Base-by-base conservation (phyloP, 2,329 filamentous ascomycete genomes). In the Trichoderma hamatum region DNA sequence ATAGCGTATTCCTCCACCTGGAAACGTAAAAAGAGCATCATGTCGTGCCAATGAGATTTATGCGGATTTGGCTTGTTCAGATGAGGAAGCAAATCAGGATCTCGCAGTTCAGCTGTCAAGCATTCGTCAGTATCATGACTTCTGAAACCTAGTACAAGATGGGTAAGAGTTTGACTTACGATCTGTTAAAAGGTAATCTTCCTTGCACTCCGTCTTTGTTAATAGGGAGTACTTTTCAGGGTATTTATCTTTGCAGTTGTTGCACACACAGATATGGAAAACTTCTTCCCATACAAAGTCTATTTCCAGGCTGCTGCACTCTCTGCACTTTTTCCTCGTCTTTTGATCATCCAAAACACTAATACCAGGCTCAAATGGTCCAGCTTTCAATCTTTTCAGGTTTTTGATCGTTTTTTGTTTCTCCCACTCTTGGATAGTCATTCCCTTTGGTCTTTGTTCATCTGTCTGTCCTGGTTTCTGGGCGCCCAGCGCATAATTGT, bases 1-100 rank as follows among this genome's bases (percentile, higher is more conserved):
- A 98, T 90, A 0, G 95, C 96, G 77, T 97, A 97, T 68, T 94
- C 93, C 77, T 99, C 96, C 2, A 99, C 92, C 77, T 99, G 96
- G 70, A 89, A 96, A 0, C 96, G 91, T 26, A 99, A 84, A 78
- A 96, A 99, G 2, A 99, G 86, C 90, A 97, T 97, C 96, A 99
- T 99, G 83, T 97, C 93, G 79, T 97, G 94, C 93, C 94, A 99
- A 69, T 94, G 94, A 0, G 92, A 89, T 78, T 97, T 97, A 81
- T 97, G 96, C 0, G 96, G 96, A 75, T 99, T 99, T 1, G 96
- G 95, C 39, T 90, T 90, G 66, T 92, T 91, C 10, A 99, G 85
- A 78, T 96, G 94, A 0, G 95, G 95, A 0, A 99, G 84, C 1
- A 99, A 84, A 19, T 94, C 91, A 69, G 89, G 87, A 76, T 99